These are phyloP conservation scores for Ocimum tenuiflorum DNA, from an alignment of 257 asterid genomes.

Conservation along the genomic window DNA sequence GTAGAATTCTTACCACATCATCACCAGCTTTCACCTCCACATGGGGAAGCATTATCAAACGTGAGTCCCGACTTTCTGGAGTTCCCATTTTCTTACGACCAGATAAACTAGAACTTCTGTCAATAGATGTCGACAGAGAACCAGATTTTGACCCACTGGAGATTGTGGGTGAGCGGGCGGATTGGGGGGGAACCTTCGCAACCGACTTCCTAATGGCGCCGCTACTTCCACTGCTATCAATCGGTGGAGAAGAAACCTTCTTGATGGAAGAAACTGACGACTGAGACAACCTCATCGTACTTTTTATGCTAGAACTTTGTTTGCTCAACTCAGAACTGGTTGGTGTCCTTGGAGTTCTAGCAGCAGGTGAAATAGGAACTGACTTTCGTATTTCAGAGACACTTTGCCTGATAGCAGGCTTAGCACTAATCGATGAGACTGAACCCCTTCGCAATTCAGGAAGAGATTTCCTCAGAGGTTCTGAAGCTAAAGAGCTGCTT, in stretches of 20 bases:
- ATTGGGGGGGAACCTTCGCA: conserved; percentile 40
- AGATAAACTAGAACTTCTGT: conserved; percentile 42
- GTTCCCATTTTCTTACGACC: conserved; percentile 63
- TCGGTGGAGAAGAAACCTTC: conserved; percentile 54
- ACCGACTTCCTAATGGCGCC: conserved; percentile 47
- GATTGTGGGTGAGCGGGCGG: conserved; percentile 45
- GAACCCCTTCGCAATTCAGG: conserved; percentile 61
- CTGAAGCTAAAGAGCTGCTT: conserved; percentile 46
- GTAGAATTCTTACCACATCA: conserved; percentile 63
- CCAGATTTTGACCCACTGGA: conserved; percentile 67
- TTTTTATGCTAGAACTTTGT: conserved; percentile 40
- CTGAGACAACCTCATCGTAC: conserved; percentile 44
- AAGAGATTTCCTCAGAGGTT: conserved; percentile 65
- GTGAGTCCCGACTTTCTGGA: conserved; percentile 78
- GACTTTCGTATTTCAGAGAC: conserved; percentile 48
- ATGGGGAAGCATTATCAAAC: conserved; percentile 87
- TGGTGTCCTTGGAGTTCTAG: conserved; percentile 59
- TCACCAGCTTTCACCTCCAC: conserved; percentile 91
- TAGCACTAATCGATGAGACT: conserved; percentile 39
- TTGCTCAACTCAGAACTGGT: conserved; percentile 53
- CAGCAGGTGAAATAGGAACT: conserved; percentile 54
- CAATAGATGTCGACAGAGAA: conserved; percentile 39
- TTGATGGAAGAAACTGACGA: conserved; percentile 46
- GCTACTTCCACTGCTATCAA: conserved; percentile 63
- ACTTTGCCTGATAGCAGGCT: conserved; percentile 38